Conservation (phyloP, 2,329 filamentous ascomycete species). For the Thelonectria blattea region DNA sequence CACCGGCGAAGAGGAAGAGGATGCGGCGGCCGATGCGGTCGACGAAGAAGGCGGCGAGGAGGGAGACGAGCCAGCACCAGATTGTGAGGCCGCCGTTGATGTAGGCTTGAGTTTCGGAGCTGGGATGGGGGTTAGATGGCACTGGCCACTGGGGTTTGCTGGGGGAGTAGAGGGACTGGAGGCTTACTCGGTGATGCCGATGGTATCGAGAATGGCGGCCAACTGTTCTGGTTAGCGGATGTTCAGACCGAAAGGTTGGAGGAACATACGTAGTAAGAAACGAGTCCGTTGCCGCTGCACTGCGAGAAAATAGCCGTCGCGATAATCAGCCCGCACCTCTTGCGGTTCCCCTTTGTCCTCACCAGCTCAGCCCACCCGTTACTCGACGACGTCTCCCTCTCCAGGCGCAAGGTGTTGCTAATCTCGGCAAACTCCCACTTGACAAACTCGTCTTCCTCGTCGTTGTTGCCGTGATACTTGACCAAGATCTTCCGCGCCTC, state of each 20-base stretch:
- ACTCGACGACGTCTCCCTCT: conserved; percentile 18
- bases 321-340: conserved; percentile 32
- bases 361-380: conserved; percentile 30
- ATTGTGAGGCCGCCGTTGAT: conserved; percentile 37
- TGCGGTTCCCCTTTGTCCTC: conserved; percentile 31
- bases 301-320: conserved; percentile 32
- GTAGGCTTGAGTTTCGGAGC: conserved; percentile 31
- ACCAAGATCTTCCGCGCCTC: conserved; percentile 29
- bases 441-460: conserved; percentile 28
- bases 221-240: conserved; percentile 15
- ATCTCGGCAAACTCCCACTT: conserved; percentile 31
- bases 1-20: conserved; percentile 31
- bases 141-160: accelerated
- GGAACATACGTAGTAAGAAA: conserved; percentile 32
- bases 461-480: conserved; percentile 33
- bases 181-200: conserved; percentile 34
- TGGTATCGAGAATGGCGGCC: conserved; percentile 29
- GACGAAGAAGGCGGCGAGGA: conserved; percentile 34
- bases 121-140: not conserved
- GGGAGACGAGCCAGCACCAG: conserved; percentile 34
- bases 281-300: conserved; percentile 33
- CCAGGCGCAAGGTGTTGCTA: conserved; percentile 27
- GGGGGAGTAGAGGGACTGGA: accelerated
- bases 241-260: not conserved
- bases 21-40: conserved; percentile 32